Evolutionary conservation across 2,329 filamentous ascomycete genomes (phyloP), one percentile per base, ranked within the genome.

Genomic region (Fusarium albosuccineum): DNA sequence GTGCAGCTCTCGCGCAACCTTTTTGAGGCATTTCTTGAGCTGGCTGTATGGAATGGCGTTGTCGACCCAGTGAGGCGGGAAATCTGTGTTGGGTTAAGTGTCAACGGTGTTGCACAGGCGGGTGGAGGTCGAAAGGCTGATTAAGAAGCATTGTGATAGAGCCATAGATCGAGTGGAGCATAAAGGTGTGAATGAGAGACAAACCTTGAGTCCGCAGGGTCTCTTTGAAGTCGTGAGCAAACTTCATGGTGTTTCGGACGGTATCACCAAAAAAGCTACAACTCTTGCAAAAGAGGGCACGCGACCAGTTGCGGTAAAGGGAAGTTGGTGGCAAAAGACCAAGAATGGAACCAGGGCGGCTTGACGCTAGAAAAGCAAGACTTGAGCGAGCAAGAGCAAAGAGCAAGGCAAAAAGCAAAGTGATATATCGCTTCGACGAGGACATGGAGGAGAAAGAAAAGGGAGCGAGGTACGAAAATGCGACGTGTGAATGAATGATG

Each of bases 11-110:
- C 82, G 81, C 67, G 90, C 87, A 50, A 97, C 90, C 75, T 90
- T 90, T 75, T 94, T 95, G 75, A 97, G 90, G 79, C 92, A 92
- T 81, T 97, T 97, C 80, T 97, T 97, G 58, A 97, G 86, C 77
- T 93, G 88, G 44, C 90, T 87, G 77, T 97, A 97, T 3, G 92
- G 92, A 64, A 97, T 92, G 49, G 93, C 93, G 29, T 89, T 89
- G 44, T 91, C 85, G 49, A 94, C 81, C 87, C 87, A 90, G 74
- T 90, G 88, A 50, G 86, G 80, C 8, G 93, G 93, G 75, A 93
- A 97, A 67, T 87, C 91, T 83, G 44, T 17, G 33, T 40, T 26
- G 13, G 37, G 48, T 40, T 34, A 37, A 40, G 63, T 44, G 22
- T 22, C 22, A 22, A 22, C 50, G 36, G 44, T 42, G 48, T 59